Evolutionary conservation across 768 basidiomycete species (phyloP).

Genomic region (Lactarius trivialis): DNA sequence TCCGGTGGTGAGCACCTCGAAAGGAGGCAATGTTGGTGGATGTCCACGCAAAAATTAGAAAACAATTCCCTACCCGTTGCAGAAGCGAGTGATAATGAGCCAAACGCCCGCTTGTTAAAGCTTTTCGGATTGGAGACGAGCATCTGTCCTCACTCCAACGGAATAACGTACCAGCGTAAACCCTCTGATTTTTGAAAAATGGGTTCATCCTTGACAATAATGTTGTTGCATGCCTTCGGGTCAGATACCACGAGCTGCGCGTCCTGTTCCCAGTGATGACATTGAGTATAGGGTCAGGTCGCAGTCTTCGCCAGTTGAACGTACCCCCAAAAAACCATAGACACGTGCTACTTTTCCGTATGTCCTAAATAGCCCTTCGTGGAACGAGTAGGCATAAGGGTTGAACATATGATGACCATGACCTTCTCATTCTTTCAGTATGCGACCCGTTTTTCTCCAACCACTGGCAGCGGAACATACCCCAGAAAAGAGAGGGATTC

Average conservation of each 20-base stretch:
- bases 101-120: not conserved
- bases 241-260: conserved; percentile 4
- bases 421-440: not conserved
- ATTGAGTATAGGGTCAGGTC: not conserved
- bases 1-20: conserved; percentile 4
- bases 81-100: not conserved
- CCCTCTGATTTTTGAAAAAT: not conserved
- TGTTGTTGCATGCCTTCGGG: conserved; percentile 1
- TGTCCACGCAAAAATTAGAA: not conserved
- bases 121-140: not conserved
- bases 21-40: not conserved
- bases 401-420: not conserved
- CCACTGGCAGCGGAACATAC: not conserved
- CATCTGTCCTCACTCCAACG: not conserved
- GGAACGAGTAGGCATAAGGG: not conserved
- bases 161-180: not conserved
- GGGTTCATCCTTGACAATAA: conserved; percentile 1
- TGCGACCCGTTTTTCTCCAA: not conserved
- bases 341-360: not conserved
- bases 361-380: not conserved
- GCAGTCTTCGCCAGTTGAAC: not conserved
- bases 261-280: not conserved
- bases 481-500: not conserved
- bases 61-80: not conserved
- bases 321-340: not conserved